Evolutionary conservation across 306 rosid genomes (phyloP).

Genomic region (Sicyos edulis): DNA sequence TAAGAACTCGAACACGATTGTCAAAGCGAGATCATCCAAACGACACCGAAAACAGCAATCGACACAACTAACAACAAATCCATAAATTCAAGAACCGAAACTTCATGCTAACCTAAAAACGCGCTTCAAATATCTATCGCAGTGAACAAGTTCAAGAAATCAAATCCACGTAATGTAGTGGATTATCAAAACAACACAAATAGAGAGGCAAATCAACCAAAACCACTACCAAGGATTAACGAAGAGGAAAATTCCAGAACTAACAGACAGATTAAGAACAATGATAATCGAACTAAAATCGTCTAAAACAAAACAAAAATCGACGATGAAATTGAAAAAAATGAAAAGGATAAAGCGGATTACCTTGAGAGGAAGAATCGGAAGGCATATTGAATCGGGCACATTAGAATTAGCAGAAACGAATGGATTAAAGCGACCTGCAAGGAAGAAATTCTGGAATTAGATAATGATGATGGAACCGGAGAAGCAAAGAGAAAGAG

Average conservation of each 20-base stretch:
- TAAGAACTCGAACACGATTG: background rate
- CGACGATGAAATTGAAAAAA: background rate
- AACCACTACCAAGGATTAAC: background rate
- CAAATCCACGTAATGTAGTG: background rate
- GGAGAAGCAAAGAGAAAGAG: background rate
- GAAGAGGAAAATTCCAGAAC: background rate
- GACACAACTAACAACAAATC: background rate
- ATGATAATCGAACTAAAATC: background rate
- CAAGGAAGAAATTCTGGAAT: conserved; percentile 24
- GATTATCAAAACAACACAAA: no score
- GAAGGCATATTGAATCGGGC: conserved; percentile 34
- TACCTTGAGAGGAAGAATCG: conserved; percentile 72
- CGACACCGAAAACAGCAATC: background rate
- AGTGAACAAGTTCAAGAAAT: background rate
- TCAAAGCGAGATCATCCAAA: conserved; percentile 1
- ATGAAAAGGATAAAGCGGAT: background rate
- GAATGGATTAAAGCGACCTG: conserved; percentile 35
- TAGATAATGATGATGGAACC: background rate
- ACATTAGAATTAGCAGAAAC: conserved; percentile 40
- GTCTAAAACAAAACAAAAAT: background rate
- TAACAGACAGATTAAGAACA: background rate
- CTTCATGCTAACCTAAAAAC: background rate
- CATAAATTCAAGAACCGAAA: background rate
- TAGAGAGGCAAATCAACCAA: conserved; percentile 3
- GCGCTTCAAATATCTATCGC: background rate